A percentile compares a stretch with the other conserved stretches of the same genome.
Conservation (phyloP, 2,329 filamentous ascomycete species). For the Sarocladiaceae sp. region DNA sequence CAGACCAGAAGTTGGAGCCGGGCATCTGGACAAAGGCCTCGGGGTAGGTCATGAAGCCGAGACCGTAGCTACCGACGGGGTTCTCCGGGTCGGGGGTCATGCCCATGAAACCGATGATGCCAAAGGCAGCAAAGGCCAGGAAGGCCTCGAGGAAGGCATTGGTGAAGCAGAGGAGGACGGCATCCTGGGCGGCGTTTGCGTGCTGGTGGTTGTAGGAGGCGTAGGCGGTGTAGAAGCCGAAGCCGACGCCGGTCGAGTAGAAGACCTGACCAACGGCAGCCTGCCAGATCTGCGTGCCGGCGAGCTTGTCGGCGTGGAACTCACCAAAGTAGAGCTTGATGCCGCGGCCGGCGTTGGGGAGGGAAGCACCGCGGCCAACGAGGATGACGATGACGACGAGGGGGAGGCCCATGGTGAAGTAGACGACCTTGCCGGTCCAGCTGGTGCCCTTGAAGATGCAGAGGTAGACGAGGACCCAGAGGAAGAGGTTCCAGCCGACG, state of each 20-base stretch:
- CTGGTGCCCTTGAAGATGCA: conserved; percentile 48
- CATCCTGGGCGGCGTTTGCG: conserved; percentile 48
- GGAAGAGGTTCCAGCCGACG: conserved; percentile 43
- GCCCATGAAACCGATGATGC: conserved; percentile 39
- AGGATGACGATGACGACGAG: conserved; percentile 45
- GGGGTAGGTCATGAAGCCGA: conserved; percentile 48
- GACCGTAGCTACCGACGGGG: conserved; percentile 42
- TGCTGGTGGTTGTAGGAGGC: conserved; percentile 48
- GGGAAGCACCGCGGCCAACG: conserved; percentile 39
- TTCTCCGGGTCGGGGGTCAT: conserved; percentile 23
- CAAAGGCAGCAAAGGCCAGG: conserved; percentile 36
- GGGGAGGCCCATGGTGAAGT: conserved; percentile 46
- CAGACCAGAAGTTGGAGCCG: conserved; percentile 46
- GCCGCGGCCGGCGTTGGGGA: conserved; percentile 41
- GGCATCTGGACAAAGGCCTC: conserved; percentile 49
- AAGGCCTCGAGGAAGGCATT: conserved; percentile 48
- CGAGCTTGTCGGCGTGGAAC: conserved; percentile 35
- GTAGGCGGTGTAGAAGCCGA: conserved; percentile 49
- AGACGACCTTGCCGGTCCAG: conserved; percentile 44
- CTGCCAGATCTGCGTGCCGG: conserved; percentile 36
- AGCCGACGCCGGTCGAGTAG: conserved; percentile 37
- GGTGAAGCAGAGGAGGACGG: conserved; percentile 44
- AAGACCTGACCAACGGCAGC: conserved; percentile 42
- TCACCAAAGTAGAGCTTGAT: conserved; percentile 31
- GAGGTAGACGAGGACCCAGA: conserved; percentile 48